Base-by-base conservation (phyloP, 805 yeast species). In the Tetrapisispora pingtungensis region DNA sequence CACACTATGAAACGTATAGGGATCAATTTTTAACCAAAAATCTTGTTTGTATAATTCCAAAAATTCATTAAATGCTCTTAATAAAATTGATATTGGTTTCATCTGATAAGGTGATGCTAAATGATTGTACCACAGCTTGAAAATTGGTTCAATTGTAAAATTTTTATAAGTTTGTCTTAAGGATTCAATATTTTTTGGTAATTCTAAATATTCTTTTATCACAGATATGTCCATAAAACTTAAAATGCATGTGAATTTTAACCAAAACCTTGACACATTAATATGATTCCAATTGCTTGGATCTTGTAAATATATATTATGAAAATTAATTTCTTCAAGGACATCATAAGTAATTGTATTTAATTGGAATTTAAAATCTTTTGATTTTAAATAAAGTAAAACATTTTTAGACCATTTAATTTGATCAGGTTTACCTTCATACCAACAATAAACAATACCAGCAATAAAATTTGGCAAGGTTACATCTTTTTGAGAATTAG, bases 1-100 rank as follows among this genome's bases (percentile, higher is more conserved):
- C 36, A 80, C 66, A 47, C 77, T 78, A 26, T 68, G 70, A 47
- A 73, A 75, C 2, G 75, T 73, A 47, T 67, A 73, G 0, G 84
- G 85, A 1, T 72, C 64, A 3, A 78, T 68, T 22, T 64, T 51
- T 0, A 58, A 53, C 90, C 93, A 85, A 46, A 80, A 75, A 3
- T 65, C 63, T 0, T 54, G 17, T 7, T 69, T 71, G 10, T 77
- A 64, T 34, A 66, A 66, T 2, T 51, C 47, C 20, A 84, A 58
- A 1, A 80, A 58, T 7, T 68, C 47, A 13, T 67, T 55, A 30
- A 83, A 68, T 3, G 75, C 74, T 44, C 75, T 65, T n/a, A 86
- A 62, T 3, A 82, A 58, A 15, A 71, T 61, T 0, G 83, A 82
- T 28, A 82, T 37, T 12, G 69, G 64, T 30, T 56, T 56, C n/a